Percentiles rank a stretch among this genome's conserved stretches.
These are phyloP conservation scores for Colletotrichum falcatum DNA, from an alignment of 2,329 filamentous ascomycete genomes.

Conservation along the genomic window DNA sequence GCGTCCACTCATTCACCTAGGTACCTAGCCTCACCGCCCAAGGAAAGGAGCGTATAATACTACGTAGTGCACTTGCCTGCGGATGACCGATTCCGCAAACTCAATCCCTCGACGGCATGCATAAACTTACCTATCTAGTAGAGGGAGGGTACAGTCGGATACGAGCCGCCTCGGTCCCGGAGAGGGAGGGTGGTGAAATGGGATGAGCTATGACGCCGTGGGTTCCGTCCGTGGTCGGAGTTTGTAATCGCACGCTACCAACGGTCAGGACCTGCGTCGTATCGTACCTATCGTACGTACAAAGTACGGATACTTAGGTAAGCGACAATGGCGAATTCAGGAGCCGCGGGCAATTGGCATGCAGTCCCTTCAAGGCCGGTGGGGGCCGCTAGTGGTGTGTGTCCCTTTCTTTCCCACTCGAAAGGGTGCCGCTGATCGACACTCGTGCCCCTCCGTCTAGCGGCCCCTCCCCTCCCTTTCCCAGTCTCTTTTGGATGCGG, in stretches of 20 bases:
- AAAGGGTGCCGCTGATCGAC: conserved; percentile 34
- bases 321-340: conserved; percentile 7
- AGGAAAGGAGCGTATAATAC: neutral
- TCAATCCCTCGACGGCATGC: neutral
- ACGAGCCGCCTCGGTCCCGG: neutral
- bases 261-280: no score
- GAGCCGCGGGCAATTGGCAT: conserved; percentile 7
- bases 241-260: no score
- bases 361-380: conserved; percentile 11
- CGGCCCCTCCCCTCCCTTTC: neutral
- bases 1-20: conserved; percentile 10
- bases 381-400: neutral
- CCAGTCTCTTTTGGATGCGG: neutral
- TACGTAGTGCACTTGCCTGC: neutral
- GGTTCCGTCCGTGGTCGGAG: conserved; percentile 13
- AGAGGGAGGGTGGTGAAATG: neutral
- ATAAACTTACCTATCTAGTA: no score
- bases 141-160: neutral
- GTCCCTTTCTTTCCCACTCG: conserved; percentile 5
- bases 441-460: conserved; percentile 8
- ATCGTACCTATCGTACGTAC: no score
- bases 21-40: conserved; percentile 27
- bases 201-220: conserved; percentile 4
- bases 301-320: no score
- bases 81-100: conserved; percentile 19